Base-by-base conservation (phyloP, 208 protist genomes). In the Strigomonas oncopelti region DNA sequence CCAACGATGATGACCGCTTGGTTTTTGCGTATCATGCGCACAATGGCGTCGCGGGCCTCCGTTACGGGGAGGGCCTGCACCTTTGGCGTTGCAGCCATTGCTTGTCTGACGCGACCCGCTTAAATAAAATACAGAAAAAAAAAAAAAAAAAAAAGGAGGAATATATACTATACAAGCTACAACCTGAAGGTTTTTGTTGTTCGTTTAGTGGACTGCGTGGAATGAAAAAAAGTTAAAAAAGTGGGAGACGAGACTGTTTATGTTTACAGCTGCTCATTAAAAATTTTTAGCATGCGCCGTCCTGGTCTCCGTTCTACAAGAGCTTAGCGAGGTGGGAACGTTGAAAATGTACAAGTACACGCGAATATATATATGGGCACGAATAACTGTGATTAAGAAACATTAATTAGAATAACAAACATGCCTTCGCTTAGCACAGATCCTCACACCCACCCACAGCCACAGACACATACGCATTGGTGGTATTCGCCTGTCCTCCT, bases 1-100 rank as follows among this genome's bases (percentile, higher is more conserved):
- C 95, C 95, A 4, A 97, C 92, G 70, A 98, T 87, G 57, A 98
- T 85, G 20, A 96, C 81, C 0, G 91, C 87, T 34, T 81, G 64
- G 65, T 97, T 85, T n/a, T 80, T 79, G 31, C 80, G 73, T 36
- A 96, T 81, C 80, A 96, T 82, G 55, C 81, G 78, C 36, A 96
- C 79, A 75, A 96, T 93, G 34, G 84, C 81, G 13, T 56, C 63
- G 1, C 83, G 75, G 3, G 91, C 91, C 72, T 96, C 91, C 5
- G 72, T 72, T 9, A 94, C 91, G 9, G 91, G 91, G 0, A 96
- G 80, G 46, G 70, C 22, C 13, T 34, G 54, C 16, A 61, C 54
- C 5, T 71, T 25, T 36, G 55, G 45, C 16, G 42, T 46, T 45
- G 38, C 45, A 38, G 61, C 59, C 61, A 42, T 51, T 65, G 24